Conservation (phyloP, 169 alveolate genomes). For the Plasmodium blacklocki region DNA sequence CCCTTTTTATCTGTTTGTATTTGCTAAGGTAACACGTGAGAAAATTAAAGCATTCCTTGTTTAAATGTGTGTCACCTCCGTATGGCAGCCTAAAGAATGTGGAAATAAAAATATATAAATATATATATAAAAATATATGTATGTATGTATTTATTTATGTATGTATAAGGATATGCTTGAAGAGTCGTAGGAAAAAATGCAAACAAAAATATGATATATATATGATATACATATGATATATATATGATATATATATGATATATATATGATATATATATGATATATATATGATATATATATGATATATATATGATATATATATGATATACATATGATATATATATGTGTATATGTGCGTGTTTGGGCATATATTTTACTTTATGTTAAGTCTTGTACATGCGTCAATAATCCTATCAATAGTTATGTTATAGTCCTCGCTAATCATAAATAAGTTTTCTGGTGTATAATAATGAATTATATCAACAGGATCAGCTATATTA, state of each 20-base stretch:
- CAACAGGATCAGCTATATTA: slow-evolving; percentile 69
- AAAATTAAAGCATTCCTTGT: slow-evolving; percentile 27
- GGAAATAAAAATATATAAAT: neutral
- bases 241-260: no score
- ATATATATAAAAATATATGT: neutral
- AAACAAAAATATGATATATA: no score
- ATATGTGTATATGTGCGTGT: neutral
- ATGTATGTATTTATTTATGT: no score
- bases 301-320: no score
- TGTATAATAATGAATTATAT: slow-evolving; percentile 49
- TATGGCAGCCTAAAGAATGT: slow-evolving; percentile 17
- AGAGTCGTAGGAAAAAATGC: no score
- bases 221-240: no score
- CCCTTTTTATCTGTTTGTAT: neutral
- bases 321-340: no score
- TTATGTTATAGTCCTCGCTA: slow-evolving; percentile 54
- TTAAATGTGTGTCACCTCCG: slow-evolving; percentile 73
- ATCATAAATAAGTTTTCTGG: slow-evolving; percentile 68
- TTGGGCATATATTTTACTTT: neutral
- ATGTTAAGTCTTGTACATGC: slow-evolving; percentile 46
- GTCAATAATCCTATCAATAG: slow-evolving; percentile 46
- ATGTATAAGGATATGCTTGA: no score
- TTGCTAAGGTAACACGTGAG: slow-evolving; percentile 29
- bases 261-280: no score
- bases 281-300: no score